Base-by-base conservation (phyloP, 306 rosid genomes). In the Arachis hypogaea region DNA sequence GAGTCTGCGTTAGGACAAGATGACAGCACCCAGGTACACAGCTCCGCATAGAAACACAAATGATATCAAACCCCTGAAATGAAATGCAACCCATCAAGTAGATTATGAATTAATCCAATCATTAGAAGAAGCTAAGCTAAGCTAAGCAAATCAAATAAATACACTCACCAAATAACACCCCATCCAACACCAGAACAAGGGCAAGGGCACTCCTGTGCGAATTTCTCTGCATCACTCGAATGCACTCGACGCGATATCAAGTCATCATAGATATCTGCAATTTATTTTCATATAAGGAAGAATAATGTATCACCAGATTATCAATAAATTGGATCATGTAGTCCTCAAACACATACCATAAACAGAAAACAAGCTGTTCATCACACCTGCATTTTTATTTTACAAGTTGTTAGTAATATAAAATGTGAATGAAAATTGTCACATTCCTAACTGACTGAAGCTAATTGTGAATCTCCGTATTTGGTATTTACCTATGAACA, bases 301-400 rank as follows among this genome's bases (percentile, higher is more conserved):
- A 65, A 33, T 33, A 33, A 14, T 43, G 11, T 47, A 65, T 30
- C 51, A 61, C 36, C 55, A 77, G 55, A 64, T 36, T n/a, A 33
- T 33, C 38, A 33, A 33, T 33, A 33, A 63, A 40, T 29, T 49
- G 7, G 62, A 68, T 63, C 69, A 46, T 50, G 46, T 30, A 22
- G 56, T 58, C 59, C 72, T 40, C 44, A 71, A 38, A 73, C 29
- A 5, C 81, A 74, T 85, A 88, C 92, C 92, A 77, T 85, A 88
- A 18, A 85, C 89, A 0, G 92, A 85, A 81, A 88, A 88, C 82
- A 88, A 79, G 82, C 89, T 80, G 83, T 88, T 88, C 93, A 88
- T 86, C 33, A 88, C 86, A 80, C 93, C 93, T 88, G 89, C 79
- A 80, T 54, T 50, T 58, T 43, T 45, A 73, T 51, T 33, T 11